phyloP scores from a whole-genome alignment of 2,329 filamentous ascomycete genomes.

The Sclerotinia nivalis region DNA sequence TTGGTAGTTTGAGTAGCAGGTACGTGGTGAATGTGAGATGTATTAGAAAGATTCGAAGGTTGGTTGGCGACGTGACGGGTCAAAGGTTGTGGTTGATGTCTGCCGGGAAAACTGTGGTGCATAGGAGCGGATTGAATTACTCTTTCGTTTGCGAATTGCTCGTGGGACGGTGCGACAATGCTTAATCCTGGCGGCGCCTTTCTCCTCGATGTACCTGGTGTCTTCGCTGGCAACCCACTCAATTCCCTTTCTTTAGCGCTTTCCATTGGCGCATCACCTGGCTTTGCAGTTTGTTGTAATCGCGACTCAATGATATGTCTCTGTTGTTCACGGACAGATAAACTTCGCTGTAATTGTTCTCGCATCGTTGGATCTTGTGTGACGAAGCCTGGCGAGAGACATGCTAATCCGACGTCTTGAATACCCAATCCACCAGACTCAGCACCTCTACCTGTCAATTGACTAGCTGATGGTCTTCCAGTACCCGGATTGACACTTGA shows the following conservation, averaged over 20 bases:
- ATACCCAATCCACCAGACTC: slow-evolving; percentile 73
- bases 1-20: slow-evolving; percentile 88
- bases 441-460: slow-evolving; percentile 65
- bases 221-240: slow-evolving; percentile 56
- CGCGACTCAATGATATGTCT: slow-evolving; percentile 91
- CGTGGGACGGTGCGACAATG: slow-evolving; percentile 90
- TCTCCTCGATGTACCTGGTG: slow-evolving; percentile 71
- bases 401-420: slow-evolving; percentile 90
- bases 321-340: slow-evolving; percentile 91
- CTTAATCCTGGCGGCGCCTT: slow-evolving; percentile 86
- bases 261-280: slow-evolving; percentile 64
- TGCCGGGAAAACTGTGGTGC: slow-evolving; percentile 91
- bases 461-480: slow-evolving; percentile 66
- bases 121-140: slow-evolving; percentile 96
- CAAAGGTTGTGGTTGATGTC: slow-evolving; percentile 74
- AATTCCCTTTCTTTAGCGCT: slow-evolving; percentile 55
- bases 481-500: slow-evolving; percentile 54
- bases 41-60: slow-evolving; percentile 77
- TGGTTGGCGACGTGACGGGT: slow-evolving; percentile 80
- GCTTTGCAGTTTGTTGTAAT: slow-evolving; percentile 82
- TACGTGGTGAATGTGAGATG: slow-evolving; percentile 87
- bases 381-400: slow-evolving; percentile 91
- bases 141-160: slow-evolving; percentile 89
- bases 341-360: slow-evolving; percentile 89
- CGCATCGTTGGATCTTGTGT: slow-evolving; percentile 97